A percentile compares a stretch with the other conserved stretches of the same genome.
Evolutionary conservation across 2,329 filamentous ascomycete genomes (phyloP).

Genomic region (Epichloe glyceriae): DNA sequence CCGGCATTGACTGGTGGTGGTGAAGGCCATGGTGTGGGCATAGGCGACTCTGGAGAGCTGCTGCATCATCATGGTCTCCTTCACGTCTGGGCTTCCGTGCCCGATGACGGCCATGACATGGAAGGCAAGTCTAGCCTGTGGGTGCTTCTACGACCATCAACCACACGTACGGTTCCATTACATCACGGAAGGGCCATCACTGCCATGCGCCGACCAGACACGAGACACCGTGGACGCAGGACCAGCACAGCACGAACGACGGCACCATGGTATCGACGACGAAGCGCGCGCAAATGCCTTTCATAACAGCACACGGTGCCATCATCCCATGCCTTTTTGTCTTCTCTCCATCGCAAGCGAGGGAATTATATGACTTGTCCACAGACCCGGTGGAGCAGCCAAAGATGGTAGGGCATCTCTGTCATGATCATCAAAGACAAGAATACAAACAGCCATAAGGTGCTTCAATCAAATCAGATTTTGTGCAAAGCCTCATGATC

Average conservation of each 20-base stretch:
- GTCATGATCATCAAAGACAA: neutral
- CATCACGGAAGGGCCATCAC: too few species aligned
- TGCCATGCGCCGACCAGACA: too few species aligned
- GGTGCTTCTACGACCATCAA: too few species aligned
- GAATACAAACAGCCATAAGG: neutral
- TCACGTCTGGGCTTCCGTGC: constrained; percentile 43
- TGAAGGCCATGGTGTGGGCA: constrained; percentile 16
- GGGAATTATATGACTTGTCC: neutral
- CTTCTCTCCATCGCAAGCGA: neutral
- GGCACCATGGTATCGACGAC: too few species aligned
- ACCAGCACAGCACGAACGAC: too few species aligned
- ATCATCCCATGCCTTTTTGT: neutral
- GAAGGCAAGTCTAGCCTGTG: too few species aligned
- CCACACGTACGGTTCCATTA: too few species aligned
- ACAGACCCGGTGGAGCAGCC: neutral
- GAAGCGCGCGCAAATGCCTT: neutral
- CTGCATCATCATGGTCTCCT: constrained; percentile 35
- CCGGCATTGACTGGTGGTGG: constrained; percentile 3
- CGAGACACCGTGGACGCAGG: too few species aligned
- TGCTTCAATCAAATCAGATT: neutral
- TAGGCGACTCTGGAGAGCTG: constrained; percentile 34
- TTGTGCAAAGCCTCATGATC: neutral
- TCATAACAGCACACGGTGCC: neutral
- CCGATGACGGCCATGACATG: constrained; percentile 46
- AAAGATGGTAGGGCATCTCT: neutral